Evolutionary conservation across 1,284 basidiomycete species (phyloP).

Genomic region (Pseudomicrostroma phylloplanum): DNA sequence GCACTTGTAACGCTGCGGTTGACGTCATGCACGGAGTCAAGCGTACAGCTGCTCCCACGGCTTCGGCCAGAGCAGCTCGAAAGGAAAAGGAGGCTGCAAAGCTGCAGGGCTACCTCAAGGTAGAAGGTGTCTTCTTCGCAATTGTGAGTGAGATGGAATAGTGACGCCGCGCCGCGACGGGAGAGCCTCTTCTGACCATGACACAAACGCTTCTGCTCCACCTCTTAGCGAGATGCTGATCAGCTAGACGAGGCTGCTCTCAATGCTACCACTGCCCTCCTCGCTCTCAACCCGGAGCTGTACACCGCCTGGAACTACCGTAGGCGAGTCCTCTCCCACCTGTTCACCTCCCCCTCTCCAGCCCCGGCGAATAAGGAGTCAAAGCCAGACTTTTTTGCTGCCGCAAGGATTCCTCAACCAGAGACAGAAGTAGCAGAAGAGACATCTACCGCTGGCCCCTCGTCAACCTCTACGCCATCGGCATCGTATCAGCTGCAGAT

Average conservation of each 20-base stretch:
- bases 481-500: neutral
- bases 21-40: conserved; percentile 19
- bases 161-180: neutral
- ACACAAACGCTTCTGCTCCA: no score
- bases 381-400: conserved; percentile 29
- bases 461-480: no score
- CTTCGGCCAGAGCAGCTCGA: conserved; percentile 24
- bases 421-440: conserved; percentile 3
- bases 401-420: neutral
- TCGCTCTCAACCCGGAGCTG: conserved; percentile 45
- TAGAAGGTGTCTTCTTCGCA: conserved; percentile 16
- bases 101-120: conserved; percentile 24
- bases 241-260: conserved; percentile 16
- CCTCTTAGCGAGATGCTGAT: neutral
- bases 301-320: conserved; percentile 49
- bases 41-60: conserved; percentile 5
- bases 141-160: neutral
- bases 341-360: conserved; percentile 18
- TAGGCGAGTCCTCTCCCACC: conserved; percentile 25
- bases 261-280: conserved; percentile 32
- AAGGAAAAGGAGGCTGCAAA: conserved; percentile 38
- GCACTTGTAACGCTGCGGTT: neutral
- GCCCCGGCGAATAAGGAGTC: neutral
- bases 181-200: no score
- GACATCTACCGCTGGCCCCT: conserved; percentile 2